Base-by-base conservation (phyloP, 495 filamentous ascomycete species). In the Bombardia bombarda region DNA sequence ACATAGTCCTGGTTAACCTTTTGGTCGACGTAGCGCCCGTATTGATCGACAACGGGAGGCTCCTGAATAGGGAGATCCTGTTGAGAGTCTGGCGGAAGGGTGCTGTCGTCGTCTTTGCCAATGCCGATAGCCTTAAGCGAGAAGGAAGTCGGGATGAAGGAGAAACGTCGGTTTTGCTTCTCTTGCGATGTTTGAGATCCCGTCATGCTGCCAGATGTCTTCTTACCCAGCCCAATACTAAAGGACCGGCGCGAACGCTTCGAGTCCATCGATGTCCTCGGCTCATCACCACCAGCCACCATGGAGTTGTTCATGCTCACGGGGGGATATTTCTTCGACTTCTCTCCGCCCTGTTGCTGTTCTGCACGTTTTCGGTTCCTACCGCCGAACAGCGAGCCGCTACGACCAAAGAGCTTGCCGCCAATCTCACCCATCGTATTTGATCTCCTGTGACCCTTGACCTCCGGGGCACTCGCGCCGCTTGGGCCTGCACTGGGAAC, bases 391-490 rank as follows among this genome's bases (percentile, higher is more conserved):
- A 93, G 70, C 6, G 85, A 90, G 13, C 80, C 80, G 43, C 82
- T 83, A 28, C 89, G 80, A 43, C 84, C 79, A 61, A 95, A 85
- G 12, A 93, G 64, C 59, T 83, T 86, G 52, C 83, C 83, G 21
- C 79, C 69, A 43, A 90, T 77, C 44, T 86, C 82, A 26, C 86
- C 83, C 52, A 95, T 80, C 3, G 90, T 96, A 61, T 82, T 95
- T 2, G 90, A 94, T 48, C 90, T 74, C 64, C 87, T 90, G 68
- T 96, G 90, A n/a, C 83, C 80, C 62, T 83, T 86, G 18, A 39
- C 51, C 31, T 67, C 66, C 22, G 38, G 36, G 17, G 47, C 52
- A 7, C 39, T 25, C 1, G 24, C 19, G 13, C 16, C 40, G 10
- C 30, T 22, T 10, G 24, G 17, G 21, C 41, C 26, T 16, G 44